Percentiles rank a stretch among this genome's conserved stretches.
These are phyloP conservation scores for Magnolia kwangsiensis DNA, from an alignment of 164 flowering plant genomes.

Conservation along the genomic window DNA sequence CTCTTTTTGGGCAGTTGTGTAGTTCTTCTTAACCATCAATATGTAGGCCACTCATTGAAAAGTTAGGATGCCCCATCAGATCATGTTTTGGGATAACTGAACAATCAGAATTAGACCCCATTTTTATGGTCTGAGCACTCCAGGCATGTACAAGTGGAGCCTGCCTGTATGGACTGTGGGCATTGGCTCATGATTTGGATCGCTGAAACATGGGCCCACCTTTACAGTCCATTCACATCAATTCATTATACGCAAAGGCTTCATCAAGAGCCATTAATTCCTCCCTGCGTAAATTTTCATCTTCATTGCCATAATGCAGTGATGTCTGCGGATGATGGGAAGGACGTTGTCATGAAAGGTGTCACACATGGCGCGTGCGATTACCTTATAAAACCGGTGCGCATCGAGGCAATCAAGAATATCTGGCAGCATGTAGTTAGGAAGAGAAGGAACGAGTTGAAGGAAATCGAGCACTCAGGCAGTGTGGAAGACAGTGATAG, in stretches of 20 bases:
- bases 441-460: slow-evolving; percentile 68
- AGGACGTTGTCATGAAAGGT: slow-evolving; percentile 83
- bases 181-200: too few species aligned
- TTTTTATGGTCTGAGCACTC: too few species aligned
- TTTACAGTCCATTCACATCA: neutral
- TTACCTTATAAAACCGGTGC: slow-evolving; percentile 84
- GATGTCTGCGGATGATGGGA: slow-evolving; percentile 95
- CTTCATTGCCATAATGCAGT: slow-evolving; percentile 37
- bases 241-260: too few species aligned
- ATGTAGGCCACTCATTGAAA: too few species aligned
- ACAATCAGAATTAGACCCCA: too few species aligned
- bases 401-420: slow-evolving; percentile 78
- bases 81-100: too few species aligned
- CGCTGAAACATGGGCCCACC: neutral
- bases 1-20: too few species aligned
- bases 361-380: slow-evolving; percentile 94
- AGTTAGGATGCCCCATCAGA: too few species aligned
- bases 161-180: too few species aligned
- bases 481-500: slow-evolving; percentile 66
- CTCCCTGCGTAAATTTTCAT: neutral
- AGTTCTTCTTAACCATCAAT: too few species aligned
- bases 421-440: slow-evolving; percentile 98
- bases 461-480: slow-evolving; percentile 66
- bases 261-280: neutral
- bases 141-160: too few species aligned